phyloP scores from a whole-genome alignment of 2,329 filamentous ascomycete genomes.

The Trichoderma sp. region DNA sequence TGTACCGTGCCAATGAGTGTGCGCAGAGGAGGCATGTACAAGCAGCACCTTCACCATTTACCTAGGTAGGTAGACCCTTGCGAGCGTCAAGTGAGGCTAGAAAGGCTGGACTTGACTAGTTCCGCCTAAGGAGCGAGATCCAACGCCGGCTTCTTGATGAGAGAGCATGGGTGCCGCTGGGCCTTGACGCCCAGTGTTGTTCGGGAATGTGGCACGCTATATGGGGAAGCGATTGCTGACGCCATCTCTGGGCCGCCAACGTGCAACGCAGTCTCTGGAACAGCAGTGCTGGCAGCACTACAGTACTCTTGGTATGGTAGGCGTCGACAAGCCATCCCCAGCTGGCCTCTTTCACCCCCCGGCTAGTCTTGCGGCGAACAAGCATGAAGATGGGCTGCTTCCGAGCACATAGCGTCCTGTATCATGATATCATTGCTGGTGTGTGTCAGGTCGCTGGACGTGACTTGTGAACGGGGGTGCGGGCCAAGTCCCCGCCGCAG shows the following conservation, averaged over 20 bases:
- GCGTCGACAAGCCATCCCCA: constrained; percentile 4
- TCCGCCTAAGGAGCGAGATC: constrained; percentile 12
- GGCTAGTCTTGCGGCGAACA: constrained; percentile 24
- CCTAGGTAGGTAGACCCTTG: constrained; percentile 1
- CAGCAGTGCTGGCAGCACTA: not conserved
- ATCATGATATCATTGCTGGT: constrained; percentile 39
- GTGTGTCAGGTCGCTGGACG: constrained; percentile 17
- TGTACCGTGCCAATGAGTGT: not conserved
- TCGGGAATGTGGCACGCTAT: constrained; percentile 24
- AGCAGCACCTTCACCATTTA: not conserved
- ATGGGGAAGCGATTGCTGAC: constrained; percentile 24
- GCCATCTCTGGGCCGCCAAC: constrained; percentile 23
- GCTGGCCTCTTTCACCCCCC: constrained; percentile 17
- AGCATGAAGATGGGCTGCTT: constrained; percentile 27
- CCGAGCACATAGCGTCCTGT: constrained; percentile 31
- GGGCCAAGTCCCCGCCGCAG: constrained; percentile 23
- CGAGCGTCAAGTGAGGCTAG: constrained; percentile 15
- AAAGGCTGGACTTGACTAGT: constrained; percentile 8
- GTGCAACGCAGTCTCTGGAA: constrained; percentile 14
- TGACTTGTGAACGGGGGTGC: constrained; percentile 26
- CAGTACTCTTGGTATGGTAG: not conserved
- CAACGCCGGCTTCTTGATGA: constrained; percentile 11
- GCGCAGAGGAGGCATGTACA: not conserved
- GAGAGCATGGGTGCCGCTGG: constrained; percentile 20
- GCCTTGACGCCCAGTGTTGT: constrained; percentile 14